Evolutionary conservation across 441 rosid genomes (phyloP), one percentile per base, ranked within the genome.

Genomic region (Geranium incanum): DNA sequence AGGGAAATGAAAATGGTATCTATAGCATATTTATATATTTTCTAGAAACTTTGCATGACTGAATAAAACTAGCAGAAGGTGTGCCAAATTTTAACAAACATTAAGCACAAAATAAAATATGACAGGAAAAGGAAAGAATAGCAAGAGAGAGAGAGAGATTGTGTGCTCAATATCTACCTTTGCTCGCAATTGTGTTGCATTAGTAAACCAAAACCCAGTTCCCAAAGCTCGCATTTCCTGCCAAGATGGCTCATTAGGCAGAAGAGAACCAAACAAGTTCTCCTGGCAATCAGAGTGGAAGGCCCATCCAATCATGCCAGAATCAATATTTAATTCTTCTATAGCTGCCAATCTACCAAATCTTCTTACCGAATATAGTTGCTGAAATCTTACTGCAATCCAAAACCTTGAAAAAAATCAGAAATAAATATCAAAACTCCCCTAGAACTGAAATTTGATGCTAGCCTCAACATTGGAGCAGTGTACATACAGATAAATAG

Each of bases 231-330:
- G 88, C 90, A 91, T 88, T 84, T 89, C 96, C 80, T 83, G 84
- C 99, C 99, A 94, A 41, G 95, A 82, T 78, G 95, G 83, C 76
- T 92, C 97, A 81, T 72, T 82, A 33, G 92, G 87, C 67, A 94
- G 86, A 81, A 87, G 74, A 77, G 88, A 83, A 72, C 65, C 78
- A 74, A 88, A 78, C 75, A 94, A 80, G 77, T 76, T 83, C 82
- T 94, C 99, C 80, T 88, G 96, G 80, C 92, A 91, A 75, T 90
- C 99, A 75, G 97, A 94, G 74, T 91, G 99, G 83, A 86, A 94
- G 71, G 97, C 97, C 96, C 97, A 91, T 72, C 78, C 87, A 75
- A 90, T 86, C 80, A 82, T 80, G 79, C 84, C 82, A 71, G 91
- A 82, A 81, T 88, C 92, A 80, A 85, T 80, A 76, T 75, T 83